These are phyloP conservation scores for Cyphellophora europaea DNA, from an alignment of 2,329 filamentous ascomycete genomes.

Conservation along the genomic window DNA sequence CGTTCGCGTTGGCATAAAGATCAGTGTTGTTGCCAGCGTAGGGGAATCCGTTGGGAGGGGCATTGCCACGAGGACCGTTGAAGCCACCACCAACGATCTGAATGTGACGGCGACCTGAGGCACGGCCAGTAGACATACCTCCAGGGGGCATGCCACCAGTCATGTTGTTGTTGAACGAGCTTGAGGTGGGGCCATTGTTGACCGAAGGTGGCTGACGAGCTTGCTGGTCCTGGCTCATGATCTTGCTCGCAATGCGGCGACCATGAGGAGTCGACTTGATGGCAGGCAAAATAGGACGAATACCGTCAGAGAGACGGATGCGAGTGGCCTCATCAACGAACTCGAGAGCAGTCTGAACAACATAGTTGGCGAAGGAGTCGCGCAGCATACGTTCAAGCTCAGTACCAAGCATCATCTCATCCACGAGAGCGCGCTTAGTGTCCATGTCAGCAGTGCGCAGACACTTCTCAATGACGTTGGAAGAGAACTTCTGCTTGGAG, in stretches of 20 bases:
- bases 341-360: conserved; percentile 91
- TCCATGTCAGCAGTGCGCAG: conserved; percentile 70
- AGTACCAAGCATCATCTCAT: conserved; percentile 63
- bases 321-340: conserved; percentile 68
- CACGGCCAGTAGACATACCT: conserved; percentile 18
- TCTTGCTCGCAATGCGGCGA: conserved; percentile 85
- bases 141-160: conserved; percentile 25
- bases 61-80: conserved; percentile 9
- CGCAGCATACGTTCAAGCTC: conserved; percentile 84
- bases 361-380: conserved; percentile 94
- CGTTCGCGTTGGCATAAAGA: conserved; percentile 5
- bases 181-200: conserved; percentile 23
- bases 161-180: conserved; percentile 30
- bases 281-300: conserved; percentile 72
- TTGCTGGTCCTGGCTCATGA: conserved; percentile 47
- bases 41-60: conserved; percentile 4
- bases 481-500: conserved; percentile 98
- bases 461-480: conserved; percentile 96
- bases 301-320: conserved; percentile 66
- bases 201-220: conserved; percentile 22
- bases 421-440: conserved; percentile 71
- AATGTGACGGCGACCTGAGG: conserved; percentile 18
- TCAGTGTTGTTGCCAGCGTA: conserved; percentile 1
- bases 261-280: conserved; percentile 91
- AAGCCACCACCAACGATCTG: conserved; percentile 20